Evolutionary conservation across 139 green algal genomes (phyloP), one percentile per base, ranked within the genome.

Genomic region (Closterium sp.): DNA sequence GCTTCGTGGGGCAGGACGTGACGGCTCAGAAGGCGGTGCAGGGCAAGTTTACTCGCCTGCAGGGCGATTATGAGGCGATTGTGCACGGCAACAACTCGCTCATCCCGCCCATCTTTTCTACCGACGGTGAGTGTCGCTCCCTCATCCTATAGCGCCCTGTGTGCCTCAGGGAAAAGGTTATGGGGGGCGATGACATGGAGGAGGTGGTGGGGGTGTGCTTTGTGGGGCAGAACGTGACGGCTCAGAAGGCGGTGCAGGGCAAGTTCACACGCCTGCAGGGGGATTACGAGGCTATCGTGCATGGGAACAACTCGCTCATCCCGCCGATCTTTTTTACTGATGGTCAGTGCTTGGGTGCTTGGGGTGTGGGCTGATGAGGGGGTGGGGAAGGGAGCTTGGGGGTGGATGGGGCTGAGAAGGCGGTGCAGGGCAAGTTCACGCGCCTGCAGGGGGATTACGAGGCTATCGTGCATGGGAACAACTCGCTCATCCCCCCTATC

Each of bases 1-100:
- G 91, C 91, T 94, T 91, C 42, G 91, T 94, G 73, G 91, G 91
- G 21, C 91, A 94, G 91, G 91, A 94, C 85, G 19, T 94, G 24
- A 94, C 91, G 17, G 70, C 27, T 9, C 34, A 94, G 29, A 94
- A 94, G 91, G 17, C 31, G 27, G 91, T 94, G 84, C 11, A 79
- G 79, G 91, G 91, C 91, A 92, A 92, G 89, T 94, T 90, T 88
- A 94, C 91, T 0, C 31, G 45, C 27, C 31, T 86, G 24, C n/a
- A 89, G 45, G 91, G 91, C 1, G 91, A 94, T 32, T 94, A 94
- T 70, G 28, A 30, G 24, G 30, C 85, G 1, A 94, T 94, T n/a
- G 91, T 94, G 7, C 88, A 86, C n/a, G 70, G 19, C 7, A 62
- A 17, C 88, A 92, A 94, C 88, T 34, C 91, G 4, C 88, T 94